Base-by-base conservation (phyloP, 129 eudicot species). In the Chrysanthemum makinoi region DNA sequence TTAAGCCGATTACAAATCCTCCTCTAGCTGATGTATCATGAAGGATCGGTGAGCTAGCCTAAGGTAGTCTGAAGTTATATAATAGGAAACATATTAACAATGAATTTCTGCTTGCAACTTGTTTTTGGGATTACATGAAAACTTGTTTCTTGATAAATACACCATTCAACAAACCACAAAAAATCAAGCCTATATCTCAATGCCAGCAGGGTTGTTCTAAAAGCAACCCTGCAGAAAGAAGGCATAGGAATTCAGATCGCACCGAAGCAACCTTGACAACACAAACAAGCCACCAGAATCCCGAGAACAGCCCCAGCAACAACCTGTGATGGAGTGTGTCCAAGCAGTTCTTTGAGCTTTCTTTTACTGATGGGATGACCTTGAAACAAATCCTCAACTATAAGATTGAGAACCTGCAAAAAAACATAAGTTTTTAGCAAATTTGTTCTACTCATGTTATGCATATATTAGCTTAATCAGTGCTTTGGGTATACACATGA, bases 291-390 rank as follows among this genome's bases (percentile, higher is more conserved):
- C 18, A 89, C 98, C 22, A 80, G 60, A 10, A 92, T 81, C 18
- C 98, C 98, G 4, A 92, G 89, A 51, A 92, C 33, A 39, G 98
- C 98, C 61, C 96, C 98, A 53, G 86, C 98, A 80, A 85, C 30
- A 10, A 92, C 98, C 82, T 92, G 98, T 24, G 85, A 85, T 43
- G 89, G 96, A 60, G 96, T 92, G 87, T 89, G 96, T 47, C 98
- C 98, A 49, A 92, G 91, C 71, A 92, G 88, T 69, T 89, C 98
- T 76, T 92, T 92, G 47, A 92, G 98, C 88, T 92, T 92, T 65
- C 96, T 81, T 73, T 92, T 84, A 77, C 98, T 92, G 54, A 92
- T 83, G 8, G 98, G 98, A 80, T 92, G 98, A 18, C 91, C 98
- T 85, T 92, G 91, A 75, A 92, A 92, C 72, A 89, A 80, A 74